Percentiles rank a stretch among this genome's conserved stretches.
Evolutionary conservation across 257 asterid species (phyloP).

Genomic region (Solanum medicagineum): DNA sequence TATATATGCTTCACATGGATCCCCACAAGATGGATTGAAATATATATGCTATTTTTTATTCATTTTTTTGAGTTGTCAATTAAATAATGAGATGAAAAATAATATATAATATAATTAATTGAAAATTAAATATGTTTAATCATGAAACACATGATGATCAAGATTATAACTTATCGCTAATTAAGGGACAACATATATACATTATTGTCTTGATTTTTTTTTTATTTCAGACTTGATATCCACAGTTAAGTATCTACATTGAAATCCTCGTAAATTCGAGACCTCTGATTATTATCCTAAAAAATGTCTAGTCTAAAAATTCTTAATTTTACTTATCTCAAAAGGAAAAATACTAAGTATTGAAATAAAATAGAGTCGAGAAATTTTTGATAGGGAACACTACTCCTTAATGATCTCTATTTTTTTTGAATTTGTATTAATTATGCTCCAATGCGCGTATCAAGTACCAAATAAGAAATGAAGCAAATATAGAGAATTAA

Average conservation of each 20-base stretch:
- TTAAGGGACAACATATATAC: not conserved
- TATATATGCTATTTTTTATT: not conserved
- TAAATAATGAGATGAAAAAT: not conserved
- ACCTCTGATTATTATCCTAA: not conserved
- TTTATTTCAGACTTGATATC: not conserved
- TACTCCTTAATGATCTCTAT: not conserved
- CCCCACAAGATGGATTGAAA: not conserved
- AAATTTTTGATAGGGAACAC: not conserved
- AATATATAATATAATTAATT: not conserved
- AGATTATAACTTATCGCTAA: not conserved
- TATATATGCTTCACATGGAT: not conserved
- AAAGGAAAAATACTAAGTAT: not conserved
- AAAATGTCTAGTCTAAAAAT: not conserved
- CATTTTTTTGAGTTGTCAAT: not conserved
- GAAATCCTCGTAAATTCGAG: not conserved
- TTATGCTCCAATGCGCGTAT: not conserved
- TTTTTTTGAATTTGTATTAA: not conserved
- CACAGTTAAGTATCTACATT: not conserved
- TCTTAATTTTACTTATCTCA: not conserved
- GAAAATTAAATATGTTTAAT: not conserved
- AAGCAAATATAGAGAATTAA: not conserved
- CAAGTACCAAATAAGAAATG: accelerated
- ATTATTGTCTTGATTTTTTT: not conserved
- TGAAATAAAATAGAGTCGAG: not conserved
- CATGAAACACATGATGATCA: not conserved